A percentile compares a stretch with the other conserved stretches of the same genome.
These are phyloP conservation scores for Camellia lanceoleosa DNA, from an alignment of 148 eudicot genomes.

Conservation along the genomic window DNA sequence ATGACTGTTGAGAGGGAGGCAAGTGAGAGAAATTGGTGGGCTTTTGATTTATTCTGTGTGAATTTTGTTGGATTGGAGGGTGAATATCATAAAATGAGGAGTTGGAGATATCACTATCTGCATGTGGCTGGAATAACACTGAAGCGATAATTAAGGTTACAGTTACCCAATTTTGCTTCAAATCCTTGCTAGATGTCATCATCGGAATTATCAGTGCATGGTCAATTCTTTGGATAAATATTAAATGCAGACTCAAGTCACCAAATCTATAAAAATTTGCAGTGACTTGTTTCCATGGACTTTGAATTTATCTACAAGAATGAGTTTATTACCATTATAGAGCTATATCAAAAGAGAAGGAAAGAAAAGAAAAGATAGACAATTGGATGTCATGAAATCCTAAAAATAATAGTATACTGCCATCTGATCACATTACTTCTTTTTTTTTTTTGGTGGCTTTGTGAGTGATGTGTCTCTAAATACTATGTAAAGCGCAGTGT, in stretches of 20 bases:
- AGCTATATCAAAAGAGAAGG: neutral
- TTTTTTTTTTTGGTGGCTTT: neutral
- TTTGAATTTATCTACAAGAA: too few species aligned
- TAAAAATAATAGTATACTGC: neutral
- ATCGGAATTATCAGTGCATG: neutral
- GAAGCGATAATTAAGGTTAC: neutral
- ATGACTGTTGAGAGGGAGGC: neutral
- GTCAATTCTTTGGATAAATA: neutral
- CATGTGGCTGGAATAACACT: neutral
- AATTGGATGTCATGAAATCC: neutral
- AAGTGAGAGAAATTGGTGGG: neutral
- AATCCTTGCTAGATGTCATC: neutral
- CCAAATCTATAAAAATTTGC: too few species aligned
- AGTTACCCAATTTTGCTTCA: neutral
- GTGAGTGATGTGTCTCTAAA: neutral
- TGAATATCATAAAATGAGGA: neutral
- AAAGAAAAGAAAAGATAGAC: neutral
- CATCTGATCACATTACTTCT: neutral
- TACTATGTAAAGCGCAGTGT: neutral
- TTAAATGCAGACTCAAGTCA: too few species aligned
- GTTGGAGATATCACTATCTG: neutral
- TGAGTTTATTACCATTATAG: neutral
- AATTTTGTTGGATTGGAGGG: neutral
- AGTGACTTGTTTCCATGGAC: neutral
- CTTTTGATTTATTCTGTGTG: neutral